Conservation (phyloP, 805 yeast species). For the Hanseniaspora pseudoguilliermondii region DNA sequence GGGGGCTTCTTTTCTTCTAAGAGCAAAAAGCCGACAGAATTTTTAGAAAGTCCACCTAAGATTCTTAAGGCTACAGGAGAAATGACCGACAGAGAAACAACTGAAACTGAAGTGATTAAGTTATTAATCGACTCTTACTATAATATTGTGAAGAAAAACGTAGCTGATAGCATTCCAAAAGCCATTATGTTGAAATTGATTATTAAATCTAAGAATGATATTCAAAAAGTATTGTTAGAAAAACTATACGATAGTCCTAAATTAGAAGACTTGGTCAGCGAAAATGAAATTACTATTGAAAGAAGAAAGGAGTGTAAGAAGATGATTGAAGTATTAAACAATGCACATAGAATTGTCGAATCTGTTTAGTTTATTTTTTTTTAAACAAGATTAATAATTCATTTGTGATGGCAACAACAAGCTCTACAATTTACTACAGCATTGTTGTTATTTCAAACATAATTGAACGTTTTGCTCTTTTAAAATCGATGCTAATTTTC, state of each 20-base stretch:
- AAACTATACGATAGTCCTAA: slow-evolving; percentile 69
- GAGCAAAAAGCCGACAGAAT: slow-evolving; percentile 84
- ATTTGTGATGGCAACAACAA: too few relatives aligned
- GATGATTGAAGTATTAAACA: slow-evolving; percentile 84
- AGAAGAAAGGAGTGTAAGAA: slow-evolving; percentile 88
- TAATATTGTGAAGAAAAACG: slow-evolving; percentile 82
- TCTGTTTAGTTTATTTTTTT: slow-evolving; percentile 25
- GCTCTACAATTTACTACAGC: too few relatives aligned
- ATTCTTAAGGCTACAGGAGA: slow-evolving; percentile 82
- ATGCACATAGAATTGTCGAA: slow-evolving; percentile 80
- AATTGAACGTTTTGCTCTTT: too few relatives aligned
- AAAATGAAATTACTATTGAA: slow-evolving; percentile 82
- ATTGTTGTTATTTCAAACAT: too few relatives aligned
- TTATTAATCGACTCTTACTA: slow-evolving; percentile 80
- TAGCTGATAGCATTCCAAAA: slow-evolving; percentile 88
- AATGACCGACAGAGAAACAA: slow-evolving; percentile 86
- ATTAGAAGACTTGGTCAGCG: slow-evolving; percentile 68
- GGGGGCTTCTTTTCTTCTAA: slow-evolving; percentile 90
- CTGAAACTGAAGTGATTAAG: slow-evolving; percentile 95
- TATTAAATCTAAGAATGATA: slow-evolving; percentile 67
- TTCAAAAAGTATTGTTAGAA: slow-evolving; percentile 80
- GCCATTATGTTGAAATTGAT: slow-evolving; percentile 89
- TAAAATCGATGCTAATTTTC: too few relatives aligned
- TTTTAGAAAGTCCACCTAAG: slow-evolving; percentile 96
- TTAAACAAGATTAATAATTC: too few relatives aligned